Conservation (phyloP, 2,329 filamentous ascomycete genomes). For the Cordyceps javanica region DNA sequence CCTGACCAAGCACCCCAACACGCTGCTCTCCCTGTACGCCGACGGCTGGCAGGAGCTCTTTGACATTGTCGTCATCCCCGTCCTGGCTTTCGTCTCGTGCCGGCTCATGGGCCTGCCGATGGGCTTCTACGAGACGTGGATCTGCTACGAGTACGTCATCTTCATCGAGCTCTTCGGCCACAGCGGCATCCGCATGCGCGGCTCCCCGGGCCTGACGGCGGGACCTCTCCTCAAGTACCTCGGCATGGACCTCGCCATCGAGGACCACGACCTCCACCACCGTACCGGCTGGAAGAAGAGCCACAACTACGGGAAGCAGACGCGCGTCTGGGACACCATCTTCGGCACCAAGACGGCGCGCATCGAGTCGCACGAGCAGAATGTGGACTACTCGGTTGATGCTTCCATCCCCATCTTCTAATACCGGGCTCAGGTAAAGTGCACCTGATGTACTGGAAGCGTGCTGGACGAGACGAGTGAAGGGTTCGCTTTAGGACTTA, state of each 20-base stretch:
- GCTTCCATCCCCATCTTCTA: constrained; percentile 23
- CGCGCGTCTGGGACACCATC: constrained; percentile 29
- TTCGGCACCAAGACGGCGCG: constrained; percentile 31
- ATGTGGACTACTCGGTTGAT: constrained; percentile 25
- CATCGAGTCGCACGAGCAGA: constrained; percentile 27
- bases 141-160: constrained; percentile 37
- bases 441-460: no score
- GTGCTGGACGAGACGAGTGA: no score
- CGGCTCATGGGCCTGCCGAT: constrained; percentile 31
- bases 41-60: constrained; percentile 36
- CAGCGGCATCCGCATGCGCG: constrained; percentile 30
- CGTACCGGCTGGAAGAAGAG: constrained; percentile 31
- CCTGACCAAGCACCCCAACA: constrained; percentile 38
- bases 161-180: constrained; percentile 33
- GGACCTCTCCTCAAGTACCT: constrained; percentile 27
- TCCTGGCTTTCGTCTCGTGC: constrained; percentile 31
- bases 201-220: constrained; percentile 25
- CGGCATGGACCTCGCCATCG: constrained; percentile 31
- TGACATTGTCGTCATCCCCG: constrained; percentile 34
- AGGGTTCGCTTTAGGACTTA: no score
- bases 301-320: constrained; percentile 34
- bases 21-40: constrained; percentile 34
- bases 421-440: no score
- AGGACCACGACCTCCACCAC: constrained; percentile 36
- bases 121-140: constrained; percentile 41